Evolutionary conservation across 2,329 filamentous ascomycete species (phyloP).

Genomic region (Cladorrhinum sp.): DNA sequence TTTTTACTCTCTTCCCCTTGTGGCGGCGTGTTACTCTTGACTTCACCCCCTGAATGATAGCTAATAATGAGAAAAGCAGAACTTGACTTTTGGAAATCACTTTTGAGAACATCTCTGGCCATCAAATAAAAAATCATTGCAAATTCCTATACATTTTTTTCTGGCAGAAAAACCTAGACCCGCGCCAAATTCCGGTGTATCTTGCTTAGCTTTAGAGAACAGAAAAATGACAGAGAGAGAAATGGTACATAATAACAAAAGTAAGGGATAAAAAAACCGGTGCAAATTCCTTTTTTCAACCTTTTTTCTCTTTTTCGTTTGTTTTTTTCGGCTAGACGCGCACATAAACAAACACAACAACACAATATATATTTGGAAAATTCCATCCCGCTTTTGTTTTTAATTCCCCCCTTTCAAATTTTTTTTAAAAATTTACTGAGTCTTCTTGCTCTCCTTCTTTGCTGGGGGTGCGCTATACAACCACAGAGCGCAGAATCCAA

Average conservation of each 20-base stretch:
- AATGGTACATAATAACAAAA: neutral
- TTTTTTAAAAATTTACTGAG: slow-evolving; percentile 42
- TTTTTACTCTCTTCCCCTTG: too few species aligned
- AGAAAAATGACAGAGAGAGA: neutral
- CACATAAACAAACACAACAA: too few species aligned
- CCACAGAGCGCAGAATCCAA: slow-evolving; percentile 85
- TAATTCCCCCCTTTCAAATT: too few species aligned
- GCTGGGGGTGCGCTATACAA: slow-evolving; percentile 61
- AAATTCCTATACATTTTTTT: neutral
- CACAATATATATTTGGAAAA: slow-evolving; percentile 12
- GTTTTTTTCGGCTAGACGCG: neutral
- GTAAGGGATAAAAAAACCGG: neutral
- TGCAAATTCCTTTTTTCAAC: neutral
- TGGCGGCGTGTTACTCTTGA: too few species aligned
- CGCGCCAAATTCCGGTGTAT: slow-evolving; percentile 11
- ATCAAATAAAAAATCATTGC: too few species aligned
- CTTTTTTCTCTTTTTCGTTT: neutral
- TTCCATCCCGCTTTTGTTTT: too few species aligned
- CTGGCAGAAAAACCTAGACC: neutral
- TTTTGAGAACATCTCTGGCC: too few species aligned
- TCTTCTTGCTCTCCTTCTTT: slow-evolving; percentile 43
- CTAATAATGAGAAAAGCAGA: too few species aligned
- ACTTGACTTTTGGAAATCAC: too few species aligned
- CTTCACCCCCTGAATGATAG: too few species aligned
- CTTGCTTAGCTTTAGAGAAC: slow-evolving; percentile 12